Conservation (phyloP, 305 asterid species). For the Fraxinus dipetala region DNA sequence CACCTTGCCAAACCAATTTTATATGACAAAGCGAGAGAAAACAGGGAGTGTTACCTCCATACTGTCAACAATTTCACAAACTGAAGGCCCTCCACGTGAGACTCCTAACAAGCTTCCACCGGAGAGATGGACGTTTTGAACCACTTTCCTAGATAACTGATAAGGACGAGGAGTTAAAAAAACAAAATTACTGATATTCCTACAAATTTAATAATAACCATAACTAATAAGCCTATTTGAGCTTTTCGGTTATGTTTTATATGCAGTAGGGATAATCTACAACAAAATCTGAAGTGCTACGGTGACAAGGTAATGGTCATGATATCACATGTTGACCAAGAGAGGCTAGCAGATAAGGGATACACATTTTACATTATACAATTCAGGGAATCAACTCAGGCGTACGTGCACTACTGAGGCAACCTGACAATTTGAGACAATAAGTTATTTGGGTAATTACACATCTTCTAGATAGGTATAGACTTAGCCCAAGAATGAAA, state of each 20-base stretch:
- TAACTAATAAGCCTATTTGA: conserved; percentile 10
- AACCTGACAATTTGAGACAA: background rate
- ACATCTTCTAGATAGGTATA: background rate
- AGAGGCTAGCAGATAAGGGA: background rate
- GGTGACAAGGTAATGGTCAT: conserved; percentile 2
- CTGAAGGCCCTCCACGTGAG: conserved; percentile 91
- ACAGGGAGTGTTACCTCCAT: conserved; percentile 57
- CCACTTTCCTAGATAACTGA: conserved; percentile 86
- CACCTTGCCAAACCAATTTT: background rate
- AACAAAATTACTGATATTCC: background rate
- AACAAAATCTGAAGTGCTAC: conserved; percentile 9
- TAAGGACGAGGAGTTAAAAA: conserved; percentile 14
- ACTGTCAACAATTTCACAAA: conserved; percentile 78
- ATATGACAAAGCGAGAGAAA: conserved; percentile 1
- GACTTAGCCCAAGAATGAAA: background rate
- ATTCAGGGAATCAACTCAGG: background rate
- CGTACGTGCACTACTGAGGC: background rate
- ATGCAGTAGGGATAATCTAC: background rate
- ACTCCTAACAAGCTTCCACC: conserved; percentile 98
- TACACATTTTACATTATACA: background rate
- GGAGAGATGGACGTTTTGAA: conserved; percentile 90
- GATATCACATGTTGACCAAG: background rate
- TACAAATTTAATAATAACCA: background rate
- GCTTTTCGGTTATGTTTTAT: conserved; percentile 15
- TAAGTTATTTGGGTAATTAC: background rate